Evolutionary conservation across 257 asterid genomes (phyloP), one percentile per base, ranked within the genome.

Genomic region (Thymus mandschuricus): DNA sequence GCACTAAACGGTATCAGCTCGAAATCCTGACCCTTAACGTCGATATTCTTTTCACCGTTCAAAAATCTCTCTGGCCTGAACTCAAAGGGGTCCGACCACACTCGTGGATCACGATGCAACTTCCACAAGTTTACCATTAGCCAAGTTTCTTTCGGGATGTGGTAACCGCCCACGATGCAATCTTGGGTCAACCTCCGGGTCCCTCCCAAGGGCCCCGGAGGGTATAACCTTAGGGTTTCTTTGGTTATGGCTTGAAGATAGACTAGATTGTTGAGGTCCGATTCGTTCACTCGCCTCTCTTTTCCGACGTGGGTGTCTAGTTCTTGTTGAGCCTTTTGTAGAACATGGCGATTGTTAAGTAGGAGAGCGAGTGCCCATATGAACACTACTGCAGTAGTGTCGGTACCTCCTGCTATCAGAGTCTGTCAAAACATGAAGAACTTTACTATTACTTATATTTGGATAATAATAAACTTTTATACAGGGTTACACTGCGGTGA

Each of bases 101-200:
- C 52, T 2, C 4, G n/a, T 12, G 64, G 73, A 1, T 68, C 73
- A 1, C 73, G 73, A 4, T 68, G 73, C 73, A 55, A 41, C 55
- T 68, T 68, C 64, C 64, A 68, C 30, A 68, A 12, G 55, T 68
- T 68, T 3, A 40, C 64, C 0, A 55, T 40, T 8, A 68, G 6
- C 64, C 64, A 68, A 1, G 73, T 68, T 0, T 5, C 73, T 15
- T 68, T 55, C 10, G 64, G 41, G 2, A 68, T 13, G 3, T 28
- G 43, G 55, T 68, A 68, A 1, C 73, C 73, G 3, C 55, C 73
- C 0, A 68, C 15, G 5, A 10, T 6, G 28, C 73, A 54, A 28
- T 54, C 62, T 50, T 40, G 1, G 54, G 43, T 68, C 2, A 55
- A 40, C 54, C 8, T 31, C 0, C 73, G 64, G 0, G 30, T 9